Evolutionary conservation across 371 early-diverging fungal genomes (phyloP), one percentile per base, ranked within the genome.

Genomic region (Neoconidiobolus thromboides): DNA sequence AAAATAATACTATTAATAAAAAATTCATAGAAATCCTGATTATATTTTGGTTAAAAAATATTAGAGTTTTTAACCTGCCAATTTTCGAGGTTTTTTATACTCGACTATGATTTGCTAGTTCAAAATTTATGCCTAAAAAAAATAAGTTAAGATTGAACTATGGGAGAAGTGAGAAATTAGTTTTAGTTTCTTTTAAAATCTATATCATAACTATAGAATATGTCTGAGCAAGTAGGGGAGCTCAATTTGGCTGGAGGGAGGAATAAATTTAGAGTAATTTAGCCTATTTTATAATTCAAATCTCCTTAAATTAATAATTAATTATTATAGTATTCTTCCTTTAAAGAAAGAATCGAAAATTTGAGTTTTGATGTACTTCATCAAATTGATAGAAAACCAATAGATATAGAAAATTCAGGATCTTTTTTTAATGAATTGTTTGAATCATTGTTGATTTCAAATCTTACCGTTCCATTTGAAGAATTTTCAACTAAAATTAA

Each of bases 371-470:
- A 87, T 67, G 77, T 83, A 10, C 69, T 76, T 2, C 73, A 74
- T 60, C 64, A 72, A 65, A 70, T 73, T 43, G 41, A 40, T 12
- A 48, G 59, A 41, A 44, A 43, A 9, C 48, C 59, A 9, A 43
- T 43, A 10, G 51, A 48, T 12, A n/a, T 43, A 14, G 41, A 81
- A 55, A 76, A 73, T 6, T 71, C 76, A 53, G 86, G 81, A 40
- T 88, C 91, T 36, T 91, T 81, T 68, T 93, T 95, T 64, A 77
- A 83, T 55, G 86, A 89, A 61, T 72, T 84, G 0, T 67, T 94
- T 9, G 70, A 72, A 41, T 72, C 76, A 48, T 91, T 90, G 90
- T 76, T 71, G 57, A 96, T 95, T 60, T 73, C 88, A 47, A 94
- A 96, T 71, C 69, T 82, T 64, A 91, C 97, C 1, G 74, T 75